Base-by-base conservation (phyloP, 306 rosid species). In the Quercus wislizeni region DNA sequence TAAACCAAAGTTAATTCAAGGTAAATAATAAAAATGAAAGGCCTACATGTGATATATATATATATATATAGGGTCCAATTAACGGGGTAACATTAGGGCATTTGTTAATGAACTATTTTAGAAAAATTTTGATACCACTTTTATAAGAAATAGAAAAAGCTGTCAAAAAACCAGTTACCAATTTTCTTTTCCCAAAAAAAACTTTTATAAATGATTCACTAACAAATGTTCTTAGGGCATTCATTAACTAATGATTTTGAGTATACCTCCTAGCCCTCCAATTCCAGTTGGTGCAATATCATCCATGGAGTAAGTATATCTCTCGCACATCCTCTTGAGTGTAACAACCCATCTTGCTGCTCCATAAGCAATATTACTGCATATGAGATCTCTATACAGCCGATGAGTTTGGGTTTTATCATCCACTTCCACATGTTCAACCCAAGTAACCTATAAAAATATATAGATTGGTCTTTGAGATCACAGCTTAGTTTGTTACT, bases 401-500 rank as follows among this genome's bases (percentile, higher is more conserved):
- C 59, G 41, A 68, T 89, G 86, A 17, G 86, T 84, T 55, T 88
- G 90, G 27, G 35, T 41, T 75, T 69, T 84, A 15, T 94, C 92
- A 59, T 87, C 88, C 21, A 92, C 93, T 75, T 89, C 87, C 21
- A 90, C 90, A 70, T 90, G 97, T 74, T 94, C 98, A 10, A 89
- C 83, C 97, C 97, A 94, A 18, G 91, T 80, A 56, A 94, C 82
- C 97, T 92, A 70, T 68, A 43, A 71, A 1, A 1, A 71, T 33
- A 41, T 8, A 38, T 70, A n/a, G 43, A 69, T 58, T 23, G 25
- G 11, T 49, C 54, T 49, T 13, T 49, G 17, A 49, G 54, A 49
- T 49, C 54, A 49, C 15, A 49, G 3, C 54, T 13, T 49, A 12
- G 54, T 49, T 13, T 49, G 54, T 49, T 49, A 49, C 5, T 49